Percentiles rank a stretch among this genome's conserved stretches.
Evolutionary conservation across 306 rosid genomes (phyloP).

Genomic region (Cucumis hystrix): DNA sequence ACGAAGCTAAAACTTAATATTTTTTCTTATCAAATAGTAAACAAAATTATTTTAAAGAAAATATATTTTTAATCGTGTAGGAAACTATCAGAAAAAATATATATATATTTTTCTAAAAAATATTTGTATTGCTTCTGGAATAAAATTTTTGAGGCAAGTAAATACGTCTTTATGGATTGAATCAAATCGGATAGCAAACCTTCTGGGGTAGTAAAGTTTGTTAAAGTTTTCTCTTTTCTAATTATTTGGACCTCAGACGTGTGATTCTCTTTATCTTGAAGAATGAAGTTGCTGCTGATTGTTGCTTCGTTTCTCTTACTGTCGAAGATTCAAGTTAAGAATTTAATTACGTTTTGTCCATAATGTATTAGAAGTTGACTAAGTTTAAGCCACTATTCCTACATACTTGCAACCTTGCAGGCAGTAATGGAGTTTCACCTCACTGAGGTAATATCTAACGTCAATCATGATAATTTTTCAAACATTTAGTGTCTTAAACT

Average conservation of each 20-base stretch:
- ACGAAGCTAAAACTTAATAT: not conserved
- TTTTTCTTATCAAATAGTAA: not conserved
- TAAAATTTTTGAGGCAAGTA: not conserved
- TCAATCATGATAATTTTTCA: not conserved
- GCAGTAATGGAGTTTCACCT: not conserved
- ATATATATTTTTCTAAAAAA: not conserved
- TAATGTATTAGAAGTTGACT: not conserved
- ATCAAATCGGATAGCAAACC: not conserved
- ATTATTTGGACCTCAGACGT: not conserved
- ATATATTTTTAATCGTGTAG: not conserved
- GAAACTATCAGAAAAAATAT: not conserved
- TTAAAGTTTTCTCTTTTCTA: not conserved
- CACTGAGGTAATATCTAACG: not conserved
- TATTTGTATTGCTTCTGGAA: not conserved
- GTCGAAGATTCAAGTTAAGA: not conserved
- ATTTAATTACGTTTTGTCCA: not conserved
- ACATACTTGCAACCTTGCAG: not conserved
- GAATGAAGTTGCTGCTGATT: not conserved
- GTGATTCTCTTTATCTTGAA: not conserved
- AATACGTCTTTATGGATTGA: not conserved
- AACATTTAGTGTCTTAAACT: not conserved
- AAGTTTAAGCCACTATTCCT: not conserved
- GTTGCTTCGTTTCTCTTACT: not conserved
- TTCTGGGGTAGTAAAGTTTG: not conserved
- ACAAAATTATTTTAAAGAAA: not conserved